phyloP scores from a whole-genome alignment of 1,139 yeast species.

The Pneumocystis carinii region DNA sequence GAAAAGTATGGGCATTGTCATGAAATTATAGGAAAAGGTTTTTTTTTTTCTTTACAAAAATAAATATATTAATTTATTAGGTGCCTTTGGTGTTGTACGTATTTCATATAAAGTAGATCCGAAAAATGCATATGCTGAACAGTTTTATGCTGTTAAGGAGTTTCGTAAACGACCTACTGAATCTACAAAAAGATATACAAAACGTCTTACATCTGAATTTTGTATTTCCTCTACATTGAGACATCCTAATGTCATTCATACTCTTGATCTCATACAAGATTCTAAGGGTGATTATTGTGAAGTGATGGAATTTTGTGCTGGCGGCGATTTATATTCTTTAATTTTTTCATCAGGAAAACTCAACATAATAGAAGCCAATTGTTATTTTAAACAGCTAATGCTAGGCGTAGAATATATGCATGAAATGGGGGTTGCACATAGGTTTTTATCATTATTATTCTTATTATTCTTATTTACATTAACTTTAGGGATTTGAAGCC shows the following conservation, averaged over 20 bases:
- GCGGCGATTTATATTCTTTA: slow-evolving; percentile 30
- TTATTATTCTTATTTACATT: background rate
- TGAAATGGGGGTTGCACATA: slow-evolving; percentile 88
- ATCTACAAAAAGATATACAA: slow-evolving; percentile 43
- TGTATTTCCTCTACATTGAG: slow-evolving; percentile 71
- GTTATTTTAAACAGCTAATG: slow-evolving; percentile 82
- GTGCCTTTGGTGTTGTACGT: slow-evolving; percentile 68
- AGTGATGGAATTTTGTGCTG: slow-evolving; percentile 32
- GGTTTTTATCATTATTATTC: background rate
- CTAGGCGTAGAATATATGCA: slow-evolving; percentile 93
- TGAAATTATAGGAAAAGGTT: slow-evolving; percentile 59
- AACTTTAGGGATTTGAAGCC: slow-evolving; percentile 68
- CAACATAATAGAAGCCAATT: slow-evolving; percentile 80
- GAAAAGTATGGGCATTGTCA: slow-evolving; percentile 69
- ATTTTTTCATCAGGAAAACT: slow-evolving; percentile 73
- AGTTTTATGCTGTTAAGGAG: slow-evolving; percentile 69
- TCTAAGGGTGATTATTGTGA: slow-evolving; percentile 88
- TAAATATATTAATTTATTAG: slow-evolving; percentile 1
- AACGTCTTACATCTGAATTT: slow-evolving; percentile 68
- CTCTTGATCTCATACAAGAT: slow-evolving; percentile 75
- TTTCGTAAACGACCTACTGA: slow-evolving; percentile 46
- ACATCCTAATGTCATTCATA: slow-evolving; percentile 67
- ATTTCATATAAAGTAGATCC: slow-evolving; percentile 44
- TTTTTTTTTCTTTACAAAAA: background rate
- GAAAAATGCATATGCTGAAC: slow-evolving; percentile 29